phyloP scores from a whole-genome alignment of 139 green algal species.

The Picochlorum sp. region DNA sequence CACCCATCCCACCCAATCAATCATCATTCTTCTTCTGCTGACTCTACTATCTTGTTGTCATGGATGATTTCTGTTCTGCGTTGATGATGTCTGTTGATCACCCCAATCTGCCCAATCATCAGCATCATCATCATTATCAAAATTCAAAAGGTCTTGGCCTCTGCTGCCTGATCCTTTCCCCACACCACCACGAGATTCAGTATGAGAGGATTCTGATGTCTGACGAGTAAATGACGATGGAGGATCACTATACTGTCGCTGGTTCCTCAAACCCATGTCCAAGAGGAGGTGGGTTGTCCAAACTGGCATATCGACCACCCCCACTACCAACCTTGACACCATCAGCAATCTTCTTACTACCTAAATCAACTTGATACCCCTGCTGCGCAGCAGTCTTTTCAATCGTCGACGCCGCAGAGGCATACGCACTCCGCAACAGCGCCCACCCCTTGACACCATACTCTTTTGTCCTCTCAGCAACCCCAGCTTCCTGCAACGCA shows the following conservation, averaged over 20 bases:
- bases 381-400: constrained; percentile 34
- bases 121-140: neutral
- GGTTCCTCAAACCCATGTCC: neutral
- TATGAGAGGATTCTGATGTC: too few relatives aligned
- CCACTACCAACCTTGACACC: neutral
- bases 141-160: neutral
- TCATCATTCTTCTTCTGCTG: neutral
- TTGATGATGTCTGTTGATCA: neutral
- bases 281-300: neutral
- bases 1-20: constrained; percentile 4
- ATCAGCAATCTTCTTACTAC: constrained; percentile 19
- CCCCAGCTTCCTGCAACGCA: constrained; percentile 13
- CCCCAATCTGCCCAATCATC: constrained; percentile 7
- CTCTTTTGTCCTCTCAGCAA: constrained; percentile 39
- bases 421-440: constrained; percentile 38
- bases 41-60: too few relatives aligned
- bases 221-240: too few relatives aligned
- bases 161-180: neutral
- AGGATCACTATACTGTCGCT: too few relatives aligned
- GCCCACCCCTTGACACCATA: constrained; percentile 34
- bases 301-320: neutral
- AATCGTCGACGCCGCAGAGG: constrained; percentile 26
- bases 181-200: too few relatives aligned
- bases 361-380: constrained; percentile 43
- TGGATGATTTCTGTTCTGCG: too few relatives aligned